Base-by-base conservation (phyloP, 73 alveolate genomes). In the Tetrahymena borealis region DNA sequence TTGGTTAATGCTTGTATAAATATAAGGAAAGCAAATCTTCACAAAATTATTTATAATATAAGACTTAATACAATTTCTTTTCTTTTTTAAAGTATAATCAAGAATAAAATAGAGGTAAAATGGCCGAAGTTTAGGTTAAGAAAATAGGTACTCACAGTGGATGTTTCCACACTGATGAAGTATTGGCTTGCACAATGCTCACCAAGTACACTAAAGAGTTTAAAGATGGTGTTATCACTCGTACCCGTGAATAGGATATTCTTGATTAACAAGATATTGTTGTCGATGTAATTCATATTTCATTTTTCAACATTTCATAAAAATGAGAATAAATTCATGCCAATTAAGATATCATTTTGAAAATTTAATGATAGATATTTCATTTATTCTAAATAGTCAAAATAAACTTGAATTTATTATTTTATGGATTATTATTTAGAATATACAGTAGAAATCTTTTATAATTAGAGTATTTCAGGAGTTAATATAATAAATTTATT, bases 151-250 rank as follows among this genome's bases (percentile, higher is more conserved):
- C 99, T 15, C 99, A 98, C 91, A 91, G 97, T 91, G 99, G 98
- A n/a, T 94, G 78, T 4, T 98, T 98, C 94, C 99, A 98, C 91
- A 91, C 97, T 32, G 99, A 98, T 94, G 99, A 98, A 94, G 99
- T 98, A 16, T 77, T 98, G 38, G 99, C 99, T 11, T 94, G 98
- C 12, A 79, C 97, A 32, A 91, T 98, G 97, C 94, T 98, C 40
- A 96, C 93, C 39, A 77, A 92, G 36, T 95, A 91, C 91, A 94
- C 98, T 32, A 95, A 96, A 7, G 96, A 95, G 77, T 94, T 91
- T 85, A 90, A 79, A 36, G 92, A 96, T 90, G 95, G 97, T 38
- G 91, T 90, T 24, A 96, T 98, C 1, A 94, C 97, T 28, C 96
- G 99, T 92, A 93, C 99, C 33, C 96, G 99, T 94, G 97, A 98